phyloP scores from a whole-genome alignment of 2,329 filamentous ascomycete species.

The Alternaria sp. region DNA sequence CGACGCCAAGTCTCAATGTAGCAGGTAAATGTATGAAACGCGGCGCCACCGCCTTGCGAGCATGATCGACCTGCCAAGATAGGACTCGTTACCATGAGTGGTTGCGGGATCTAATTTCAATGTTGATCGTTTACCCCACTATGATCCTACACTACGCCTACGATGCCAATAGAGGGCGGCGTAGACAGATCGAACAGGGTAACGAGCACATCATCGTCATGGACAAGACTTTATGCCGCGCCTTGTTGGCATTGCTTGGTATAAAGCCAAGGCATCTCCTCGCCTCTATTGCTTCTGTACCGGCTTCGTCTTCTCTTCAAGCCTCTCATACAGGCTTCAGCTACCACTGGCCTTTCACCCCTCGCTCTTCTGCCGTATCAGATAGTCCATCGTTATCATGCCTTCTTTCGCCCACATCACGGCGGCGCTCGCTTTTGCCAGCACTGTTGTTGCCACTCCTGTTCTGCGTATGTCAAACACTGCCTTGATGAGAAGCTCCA shows the following conservation, averaged over 20 bases:
- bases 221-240: conserved; percentile 14
- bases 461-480: conserved; percentile 21
- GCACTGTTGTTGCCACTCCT: conserved; percentile 36
- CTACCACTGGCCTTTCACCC: conserved; percentile 18
- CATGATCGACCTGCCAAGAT: conserved; percentile 40
- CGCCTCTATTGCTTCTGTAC: conserved; percentile 23
- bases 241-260: conserved; percentile 24
- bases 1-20: conserved; percentile 29
- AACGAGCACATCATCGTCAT: conserved; percentile 11
- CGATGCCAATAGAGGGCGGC: conserved; percentile 11
- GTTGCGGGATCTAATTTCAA: conserved; percentile 35
- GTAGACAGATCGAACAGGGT: conserved; percentile 13
- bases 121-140: conserved; percentile 24
- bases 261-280: conserved; percentile 36
- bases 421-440: conserved; percentile 38
- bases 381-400: conserved; percentile 30
- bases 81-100: conserved; percentile 27
- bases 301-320: conserved; percentile 10
- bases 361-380: conserved; percentile 11
- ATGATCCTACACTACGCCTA: conserved; percentile 7
- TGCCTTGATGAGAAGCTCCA: not conserved
- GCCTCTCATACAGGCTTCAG: conserved; percentile 18
- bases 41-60: conserved; percentile 19
- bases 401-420: conserved; percentile 42
- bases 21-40: conserved; percentile 33